Percentiles rank a stretch among this genome's conserved stretches.
Evolutionary conservation across 1,139 yeast species (phyloP).

Genomic region (Yamadazyma blattariae): DNA sequence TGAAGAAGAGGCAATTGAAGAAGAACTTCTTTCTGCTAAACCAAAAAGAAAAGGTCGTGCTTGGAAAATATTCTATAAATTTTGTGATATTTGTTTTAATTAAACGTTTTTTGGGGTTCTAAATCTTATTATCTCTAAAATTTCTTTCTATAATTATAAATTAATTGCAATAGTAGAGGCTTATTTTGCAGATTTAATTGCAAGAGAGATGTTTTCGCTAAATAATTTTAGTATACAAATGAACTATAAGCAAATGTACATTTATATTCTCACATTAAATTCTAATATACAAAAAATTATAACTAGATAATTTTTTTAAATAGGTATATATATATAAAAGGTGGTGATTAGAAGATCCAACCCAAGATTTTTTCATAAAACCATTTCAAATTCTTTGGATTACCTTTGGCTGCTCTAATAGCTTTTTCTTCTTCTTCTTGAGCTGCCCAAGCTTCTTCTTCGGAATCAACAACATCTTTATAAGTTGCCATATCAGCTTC

Average conservation of each 20-base stretch:
- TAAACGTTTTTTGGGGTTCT: no score
- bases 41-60: constrained; percentile 19
- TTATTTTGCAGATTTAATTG: no score
- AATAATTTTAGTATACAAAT: no score
- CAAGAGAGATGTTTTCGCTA: no score
- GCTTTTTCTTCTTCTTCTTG: constrained; percentile 45
- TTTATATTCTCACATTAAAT: no score
- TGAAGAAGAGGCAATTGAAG: constrained; percentile 28
- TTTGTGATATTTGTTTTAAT: constrained; percentile 15
- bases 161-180: no score
- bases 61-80: constrained; percentile 16
- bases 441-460: constrained; percentile 54
- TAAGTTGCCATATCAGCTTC: constrained; percentile 66
- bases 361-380: constrained; percentile 56
- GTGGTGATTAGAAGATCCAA: constrained; percentile 18
- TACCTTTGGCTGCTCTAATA: constrained; percentile 46
- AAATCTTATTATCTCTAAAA: no score
- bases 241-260: no score
- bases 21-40: constrained; percentile 15
- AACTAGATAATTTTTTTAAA: no score
- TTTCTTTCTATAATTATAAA: no score
- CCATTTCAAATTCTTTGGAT: constrained; percentile 44
- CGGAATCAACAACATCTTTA: constrained; percentile 66
- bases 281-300: not conserved
- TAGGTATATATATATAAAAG: no score